Conservation (phyloP, 139 green algal species). For the Ettlia oleoabundans region DNA sequence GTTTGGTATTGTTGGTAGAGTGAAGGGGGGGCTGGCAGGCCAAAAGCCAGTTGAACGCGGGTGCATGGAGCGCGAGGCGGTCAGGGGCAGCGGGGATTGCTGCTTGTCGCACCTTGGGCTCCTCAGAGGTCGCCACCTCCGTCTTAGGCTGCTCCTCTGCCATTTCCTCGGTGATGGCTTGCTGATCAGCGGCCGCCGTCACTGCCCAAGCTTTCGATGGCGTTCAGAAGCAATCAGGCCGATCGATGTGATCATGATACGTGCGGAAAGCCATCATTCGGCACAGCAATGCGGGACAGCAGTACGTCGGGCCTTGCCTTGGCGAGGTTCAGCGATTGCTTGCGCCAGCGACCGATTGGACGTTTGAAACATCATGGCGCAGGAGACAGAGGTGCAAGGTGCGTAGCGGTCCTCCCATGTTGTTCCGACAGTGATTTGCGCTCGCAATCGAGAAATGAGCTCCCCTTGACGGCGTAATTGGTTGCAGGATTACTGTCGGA, state of each 20-base stretch:
- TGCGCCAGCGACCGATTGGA: not conserved
- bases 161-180: not conserved
- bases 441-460: not conserved
- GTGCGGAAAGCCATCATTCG: no score
- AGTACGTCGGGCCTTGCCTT: no score
- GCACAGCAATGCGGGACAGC: no score
- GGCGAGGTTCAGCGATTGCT: no score
- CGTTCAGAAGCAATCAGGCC: no score
- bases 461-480: not conserved
- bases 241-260: no score
- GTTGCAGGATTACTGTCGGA: not conserved
- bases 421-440: not conserved
- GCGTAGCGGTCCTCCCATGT: not conserved
- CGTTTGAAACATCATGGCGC: not conserved
- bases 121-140: constrained; percentile 17
- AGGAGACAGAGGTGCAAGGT: not conserved
- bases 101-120: constrained; percentile 41
- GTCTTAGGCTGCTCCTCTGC: constrained; percentile 21
- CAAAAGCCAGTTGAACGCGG: not conserved
- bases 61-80: not conserved
- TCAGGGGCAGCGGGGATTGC: no score
- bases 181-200: no score
- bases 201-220: no score
- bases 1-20: no score
- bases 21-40: no score